Evolutionary conservation across 345 rosid genomes (phyloP).

Genomic region (Pistacia vera): DNA sequence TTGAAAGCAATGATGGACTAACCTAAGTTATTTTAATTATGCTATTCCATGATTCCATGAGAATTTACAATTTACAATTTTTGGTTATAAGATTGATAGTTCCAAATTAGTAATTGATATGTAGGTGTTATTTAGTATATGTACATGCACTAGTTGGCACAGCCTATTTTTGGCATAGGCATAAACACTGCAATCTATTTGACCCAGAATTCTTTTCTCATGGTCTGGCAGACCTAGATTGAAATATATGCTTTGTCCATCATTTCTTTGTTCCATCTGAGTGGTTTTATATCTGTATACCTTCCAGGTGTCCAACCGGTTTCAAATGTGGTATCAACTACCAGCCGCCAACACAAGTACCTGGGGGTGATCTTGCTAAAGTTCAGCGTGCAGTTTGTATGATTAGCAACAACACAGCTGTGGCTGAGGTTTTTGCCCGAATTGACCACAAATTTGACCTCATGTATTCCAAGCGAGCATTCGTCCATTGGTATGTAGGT

Average conservation of each 20-base stretch:
- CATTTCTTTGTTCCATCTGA: neutral
- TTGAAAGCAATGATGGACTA: neutral
- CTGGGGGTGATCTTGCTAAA: constrained; percentile 72
- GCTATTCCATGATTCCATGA: neutral
- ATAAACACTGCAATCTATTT: neutral
- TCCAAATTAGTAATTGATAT: neutral
- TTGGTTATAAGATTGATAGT: neutral
- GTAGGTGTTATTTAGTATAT: neutral
- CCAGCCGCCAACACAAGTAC: constrained; percentile 84
- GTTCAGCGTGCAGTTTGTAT: constrained; percentile 86
- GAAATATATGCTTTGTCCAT: neutral
- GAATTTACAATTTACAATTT: neutral
- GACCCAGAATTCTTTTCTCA: neutral
- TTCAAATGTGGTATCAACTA: constrained; percentile 87
- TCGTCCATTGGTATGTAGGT: constrained; percentile 91
- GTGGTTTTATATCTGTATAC: neutral
- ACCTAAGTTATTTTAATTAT: neutral
- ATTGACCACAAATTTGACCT: constrained; percentile 83
- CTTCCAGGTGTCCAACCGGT: constrained; percentile 81
- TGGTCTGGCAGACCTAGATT: neutral
- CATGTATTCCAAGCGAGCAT: constrained; percentile 86
- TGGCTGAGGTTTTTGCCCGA: constrained; percentile 75
- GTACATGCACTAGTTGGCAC: neutral
- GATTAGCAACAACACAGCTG: constrained; percentile 91
- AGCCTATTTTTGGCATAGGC: neutral